A percentile compares a stretch with the other conserved stretches of the same genome.
Evolutionary conservation across 768 basidiomycete genomes (phyloP).

Genomic region (Kwoniella mangroviensis): DNA sequence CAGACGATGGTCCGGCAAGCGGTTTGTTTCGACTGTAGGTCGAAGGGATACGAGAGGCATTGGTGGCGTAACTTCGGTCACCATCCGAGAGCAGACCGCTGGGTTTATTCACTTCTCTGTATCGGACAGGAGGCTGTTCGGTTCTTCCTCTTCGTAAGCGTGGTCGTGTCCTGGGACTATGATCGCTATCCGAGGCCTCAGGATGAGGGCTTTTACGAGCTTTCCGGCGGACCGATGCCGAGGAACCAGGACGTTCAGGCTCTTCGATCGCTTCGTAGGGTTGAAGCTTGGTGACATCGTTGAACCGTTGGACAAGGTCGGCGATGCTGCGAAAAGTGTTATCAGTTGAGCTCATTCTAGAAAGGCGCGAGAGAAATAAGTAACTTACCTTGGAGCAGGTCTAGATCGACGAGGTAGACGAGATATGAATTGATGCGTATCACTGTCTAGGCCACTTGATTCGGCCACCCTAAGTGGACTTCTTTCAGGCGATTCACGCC

Average conservation of each 20-base stretch:
- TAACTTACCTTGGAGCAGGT: slow-evolving; percentile 50
- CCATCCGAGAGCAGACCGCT: slow-evolving; percentile 78
- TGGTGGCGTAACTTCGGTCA: slow-evolving; percentile 90
- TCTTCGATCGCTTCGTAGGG: slow-evolving; percentile 30
- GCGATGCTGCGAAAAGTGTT: slow-evolving; percentile 63
- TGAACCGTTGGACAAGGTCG: slow-evolving; percentile 70
- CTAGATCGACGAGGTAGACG: slow-evolving; percentile 54
- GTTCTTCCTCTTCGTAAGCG: slow-evolving; percentile 51
- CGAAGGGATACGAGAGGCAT: slow-evolving; percentile 69
- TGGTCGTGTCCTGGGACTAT: slow-evolving; percentile 60
- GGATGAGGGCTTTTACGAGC: slow-evolving; percentile 17
- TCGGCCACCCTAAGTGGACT: slow-evolving; percentile 27
- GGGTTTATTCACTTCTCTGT: slow-evolving; percentile 30
- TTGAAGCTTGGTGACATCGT: slow-evolving; percentile 32
- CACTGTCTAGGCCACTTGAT: slow-evolving; percentile 53
- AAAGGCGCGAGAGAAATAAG: neutral
- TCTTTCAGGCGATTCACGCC: slow-evolving; percentile 22
- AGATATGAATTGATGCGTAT: slow-evolving; percentile 48
- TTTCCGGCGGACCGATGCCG: slow-evolving; percentile 31
- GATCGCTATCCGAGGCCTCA: slow-evolving; percentile 78
- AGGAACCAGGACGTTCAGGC: slow-evolving; percentile 33
- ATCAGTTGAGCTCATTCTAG: neutral
- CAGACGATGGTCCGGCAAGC: slow-evolving; percentile 6
- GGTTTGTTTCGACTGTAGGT: slow-evolving; percentile 17
- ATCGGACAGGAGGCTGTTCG: slow-evolving; percentile 41